phyloP scores from a whole-genome alignment of 306 rosid species.

The Luffa aegyptiaca region DNA sequence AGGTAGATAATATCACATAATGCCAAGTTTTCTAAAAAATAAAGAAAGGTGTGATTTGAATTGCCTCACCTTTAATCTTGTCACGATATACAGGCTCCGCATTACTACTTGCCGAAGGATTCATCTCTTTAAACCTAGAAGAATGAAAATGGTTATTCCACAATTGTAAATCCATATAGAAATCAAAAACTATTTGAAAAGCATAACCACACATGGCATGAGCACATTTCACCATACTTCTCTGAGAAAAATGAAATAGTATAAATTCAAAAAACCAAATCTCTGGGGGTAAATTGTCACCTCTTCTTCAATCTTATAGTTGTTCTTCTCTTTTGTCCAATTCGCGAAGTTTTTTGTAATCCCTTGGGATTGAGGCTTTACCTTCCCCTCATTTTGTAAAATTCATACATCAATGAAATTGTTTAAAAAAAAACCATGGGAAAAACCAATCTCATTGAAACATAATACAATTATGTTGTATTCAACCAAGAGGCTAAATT shows the following conservation, averaged over 20 bases:
- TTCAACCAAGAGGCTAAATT: neutral
- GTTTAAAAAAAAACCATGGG: neutral
- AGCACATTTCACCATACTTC: neutral
- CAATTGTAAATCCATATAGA: neutral
- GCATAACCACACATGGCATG: neutral
- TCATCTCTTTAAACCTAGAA: conserved; percentile 74
- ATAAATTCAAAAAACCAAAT: neutral
- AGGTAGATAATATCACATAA: neutral
- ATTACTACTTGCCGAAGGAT: conserved; percentile 57
- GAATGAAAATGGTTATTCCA: neutral
- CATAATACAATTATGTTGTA: neutral
- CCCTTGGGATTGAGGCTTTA: too few species aligned
- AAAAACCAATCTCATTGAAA: neutral
- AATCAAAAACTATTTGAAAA: neutral
- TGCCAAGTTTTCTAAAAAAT: neutral
- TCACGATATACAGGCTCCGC: conserved; percentile 77
- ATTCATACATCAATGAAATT: neutral
- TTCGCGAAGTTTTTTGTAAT: too few species aligned
- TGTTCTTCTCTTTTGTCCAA: too few species aligned
- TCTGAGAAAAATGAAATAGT: neutral
- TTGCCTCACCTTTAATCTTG: conserved; percentile 53
- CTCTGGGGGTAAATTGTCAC: too few species aligned
- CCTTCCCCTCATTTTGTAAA: too few species aligned
- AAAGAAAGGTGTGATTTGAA: conserved; percentile 10
- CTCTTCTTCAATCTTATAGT: too few species aligned